phyloP scores from a whole-genome alignment of 345 rosid genomes.

The Corchorus olitorius region DNA sequence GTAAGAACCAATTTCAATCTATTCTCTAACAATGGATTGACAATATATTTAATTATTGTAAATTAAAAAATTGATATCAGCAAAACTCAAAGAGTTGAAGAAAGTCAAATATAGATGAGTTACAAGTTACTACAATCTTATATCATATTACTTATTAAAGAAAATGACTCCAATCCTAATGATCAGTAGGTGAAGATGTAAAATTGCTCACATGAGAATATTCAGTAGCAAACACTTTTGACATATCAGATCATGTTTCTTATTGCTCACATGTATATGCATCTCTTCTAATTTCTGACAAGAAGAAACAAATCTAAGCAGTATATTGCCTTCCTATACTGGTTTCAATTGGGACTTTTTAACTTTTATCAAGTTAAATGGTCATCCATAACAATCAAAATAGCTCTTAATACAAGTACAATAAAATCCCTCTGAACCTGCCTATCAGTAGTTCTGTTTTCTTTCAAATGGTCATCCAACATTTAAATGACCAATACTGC shows the following conservation, averaged over 20 bases:
- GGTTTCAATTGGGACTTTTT: slow-evolving; percentile 1
- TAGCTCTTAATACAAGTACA: background rate
- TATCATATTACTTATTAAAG: no score
- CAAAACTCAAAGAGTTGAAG: no score
- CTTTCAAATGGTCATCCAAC: background rate
- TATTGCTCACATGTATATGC: background rate
- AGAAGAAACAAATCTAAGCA: background rate
- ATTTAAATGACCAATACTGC: no score
- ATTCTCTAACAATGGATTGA: no score
- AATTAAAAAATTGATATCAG: no score
- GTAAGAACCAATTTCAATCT: no score
- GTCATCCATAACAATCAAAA: background rate
- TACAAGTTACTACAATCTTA: no score
- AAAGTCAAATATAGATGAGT: no score
- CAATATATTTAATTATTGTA: no score
- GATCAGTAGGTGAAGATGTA: no score
- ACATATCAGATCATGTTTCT: background rate
- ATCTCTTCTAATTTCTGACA: background rate
- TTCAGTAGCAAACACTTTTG: background rate
- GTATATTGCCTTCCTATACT: background rate
- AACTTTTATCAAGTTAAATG: background rate
- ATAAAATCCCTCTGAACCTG: background rate
- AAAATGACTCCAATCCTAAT: no score
- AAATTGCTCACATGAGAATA: background rate
- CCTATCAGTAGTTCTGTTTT: background rate